phyloP scores from a whole-genome alignment of 2,329 filamentous ascomycete species.

The Emydomyces testavorans region DNA sequence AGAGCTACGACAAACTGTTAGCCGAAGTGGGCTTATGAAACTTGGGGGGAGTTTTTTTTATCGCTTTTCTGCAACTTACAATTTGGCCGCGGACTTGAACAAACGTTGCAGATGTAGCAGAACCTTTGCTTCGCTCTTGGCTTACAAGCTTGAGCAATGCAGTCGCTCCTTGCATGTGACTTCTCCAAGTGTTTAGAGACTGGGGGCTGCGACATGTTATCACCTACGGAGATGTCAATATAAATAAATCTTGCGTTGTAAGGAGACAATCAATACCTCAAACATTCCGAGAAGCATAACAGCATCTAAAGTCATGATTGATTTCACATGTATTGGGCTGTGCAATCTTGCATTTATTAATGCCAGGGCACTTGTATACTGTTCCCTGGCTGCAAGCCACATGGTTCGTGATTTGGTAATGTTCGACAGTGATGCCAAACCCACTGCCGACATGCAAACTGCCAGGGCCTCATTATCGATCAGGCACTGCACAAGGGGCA shows the following conservation, averaged over 20 bases:
- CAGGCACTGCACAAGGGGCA: slow-evolving; percentile 17
- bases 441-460: slow-evolving; percentile 47
- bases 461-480: slow-evolving; percentile 25
- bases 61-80: slow-evolving; percentile 2
- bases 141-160: slow-evolving; percentile 44
- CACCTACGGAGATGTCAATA: slow-evolving; percentile 21
- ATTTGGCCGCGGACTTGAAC: slow-evolving; percentile 13
- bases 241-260: neutral
- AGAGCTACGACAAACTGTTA: slow-evolving; percentile 5
- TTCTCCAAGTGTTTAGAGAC: slow-evolving; percentile 42
- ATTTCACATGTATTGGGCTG: slow-evolving; percentile 26
- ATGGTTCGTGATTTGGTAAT: slow-evolving; percentile 39
- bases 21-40: too few species aligned
- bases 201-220: slow-evolving; percentile 34
- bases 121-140: neutral
- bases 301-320: slow-evolving; percentile 39
- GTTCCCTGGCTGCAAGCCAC: slow-evolving; percentile 39
- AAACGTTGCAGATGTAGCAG: slow-evolving; percentile 1
- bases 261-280: slow-evolving; percentile 38
- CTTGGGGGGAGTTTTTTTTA: too few species aligned
- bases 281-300: slow-evolving; percentile 51
- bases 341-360: slow-evolving; percentile 29
- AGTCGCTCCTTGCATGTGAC: slow-evolving; percentile 49
- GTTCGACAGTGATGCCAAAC: slow-evolving; percentile 48
- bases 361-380: slow-evolving; percentile 45